Conservation (phyloP, 2,329 filamentous ascomycete species). For the Botrytis hyacinthi region DNA sequence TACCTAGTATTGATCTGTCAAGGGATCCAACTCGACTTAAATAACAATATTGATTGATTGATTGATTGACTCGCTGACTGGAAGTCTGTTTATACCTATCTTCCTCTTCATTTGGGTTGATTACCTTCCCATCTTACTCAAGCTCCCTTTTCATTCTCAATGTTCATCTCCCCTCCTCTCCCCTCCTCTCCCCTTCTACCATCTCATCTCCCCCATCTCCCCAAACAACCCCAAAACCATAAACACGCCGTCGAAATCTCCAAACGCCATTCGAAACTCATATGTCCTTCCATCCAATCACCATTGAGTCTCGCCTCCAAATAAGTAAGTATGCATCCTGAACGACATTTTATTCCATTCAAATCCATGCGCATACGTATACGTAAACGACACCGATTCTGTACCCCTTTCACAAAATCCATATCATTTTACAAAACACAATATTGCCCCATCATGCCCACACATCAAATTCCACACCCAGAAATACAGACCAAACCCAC, state of each 20-base stretch:
- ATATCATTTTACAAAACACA: neutral
- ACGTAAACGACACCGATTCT: neutral
- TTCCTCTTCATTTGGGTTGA: neutral
- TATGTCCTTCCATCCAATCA: neutral
- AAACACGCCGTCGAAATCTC: neutral
- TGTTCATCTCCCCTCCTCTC: too few species aligned
- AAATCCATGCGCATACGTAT: neutral
- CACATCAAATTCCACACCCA: neutral
- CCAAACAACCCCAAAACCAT: neutral
- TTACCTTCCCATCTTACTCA: neutral
- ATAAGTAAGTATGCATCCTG: neutral
- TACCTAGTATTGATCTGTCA: neutral
- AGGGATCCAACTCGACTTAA: fast-evolving
- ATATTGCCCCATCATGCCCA: neutral
- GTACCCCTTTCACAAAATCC: neutral
- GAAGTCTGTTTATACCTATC: neutral
- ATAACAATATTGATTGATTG: constrained; percentile 3
- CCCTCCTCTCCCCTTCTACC: neutral
- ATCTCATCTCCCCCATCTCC: neutral
- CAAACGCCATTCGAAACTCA: neutral
- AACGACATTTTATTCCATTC: neutral
- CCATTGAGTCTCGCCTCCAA: neutral
- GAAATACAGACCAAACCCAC: neutral
- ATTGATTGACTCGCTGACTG: neutral
- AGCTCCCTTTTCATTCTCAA: neutral